phyloP scores from a whole-genome alignment of 2,329 filamentous ascomycete species.

The Bipolaris cookei region DNA sequence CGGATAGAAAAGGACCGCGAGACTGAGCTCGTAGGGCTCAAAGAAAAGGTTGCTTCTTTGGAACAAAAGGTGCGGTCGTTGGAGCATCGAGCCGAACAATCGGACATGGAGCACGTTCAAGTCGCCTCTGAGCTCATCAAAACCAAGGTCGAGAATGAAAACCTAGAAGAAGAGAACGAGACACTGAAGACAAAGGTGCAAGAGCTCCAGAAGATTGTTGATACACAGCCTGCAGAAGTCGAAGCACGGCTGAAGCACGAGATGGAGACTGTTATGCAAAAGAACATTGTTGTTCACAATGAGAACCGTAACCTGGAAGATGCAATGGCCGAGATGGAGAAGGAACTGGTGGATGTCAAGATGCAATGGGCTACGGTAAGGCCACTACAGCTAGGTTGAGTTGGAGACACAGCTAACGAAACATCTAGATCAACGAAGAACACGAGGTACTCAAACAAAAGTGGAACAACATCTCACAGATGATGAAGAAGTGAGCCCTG shows the following conservation, averaged over 20 bases:
- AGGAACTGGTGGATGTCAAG: constrained; percentile 89
- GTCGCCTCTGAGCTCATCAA: constrained; percentile 90
- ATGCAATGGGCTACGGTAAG: constrained; percentile 93
- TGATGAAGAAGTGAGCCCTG: constrained; percentile 51
- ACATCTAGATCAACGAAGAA: constrained; percentile 54
- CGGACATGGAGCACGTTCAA: constrained; percentile 87
- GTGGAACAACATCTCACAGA: constrained; percentile 54
- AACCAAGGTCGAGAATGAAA: constrained; percentile 91
- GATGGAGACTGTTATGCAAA: constrained; percentile 89
- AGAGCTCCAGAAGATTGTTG: constrained; percentile 84
- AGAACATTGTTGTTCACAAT: constrained; percentile 91
- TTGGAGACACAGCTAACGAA: constrained; percentile 23
- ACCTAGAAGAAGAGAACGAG: constrained; percentile 88
- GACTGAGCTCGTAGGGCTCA: constrained; percentile 75
- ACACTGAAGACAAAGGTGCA: constrained; percentile 81
- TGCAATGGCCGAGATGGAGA: constrained; percentile 88
- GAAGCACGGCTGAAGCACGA: constrained; percentile 81
- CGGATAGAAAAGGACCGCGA: constrained; percentile 82
- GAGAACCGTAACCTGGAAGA: constrained; percentile 90
- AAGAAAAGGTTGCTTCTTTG: constrained; percentile 63
- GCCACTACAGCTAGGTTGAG: constrained; percentile 18
- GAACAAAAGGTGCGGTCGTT: constrained; percentile 80
- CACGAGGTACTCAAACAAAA: constrained; percentile 58
- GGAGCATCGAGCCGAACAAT: constrained; percentile 85
- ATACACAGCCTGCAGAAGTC: constrained; percentile 87